Base-by-base conservation (phyloP, 2,329 filamentous ascomycete genomes). In the Trichocomaceae sp. region DNA sequence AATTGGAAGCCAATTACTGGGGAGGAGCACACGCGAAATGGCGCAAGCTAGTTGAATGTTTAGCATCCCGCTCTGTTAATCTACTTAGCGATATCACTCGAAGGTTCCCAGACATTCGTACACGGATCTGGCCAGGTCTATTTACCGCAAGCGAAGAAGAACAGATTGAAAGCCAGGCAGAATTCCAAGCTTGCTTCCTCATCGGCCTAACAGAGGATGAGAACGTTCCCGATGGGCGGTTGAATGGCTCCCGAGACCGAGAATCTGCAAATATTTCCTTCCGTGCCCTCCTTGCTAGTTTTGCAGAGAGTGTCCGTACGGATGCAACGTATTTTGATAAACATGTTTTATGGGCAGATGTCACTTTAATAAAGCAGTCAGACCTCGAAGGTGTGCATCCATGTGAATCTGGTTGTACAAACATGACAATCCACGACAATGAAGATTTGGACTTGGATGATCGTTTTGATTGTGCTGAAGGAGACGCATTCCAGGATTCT, bases 1-100 rank as follows among this genome's bases (percentile, higher is more conserved):
- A 79, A 61, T 77, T 87, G 50, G 79, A 84, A 55, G 75, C 82
- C 1, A 81, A 84, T 47, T 87, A 84, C 66, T 87, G 84, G 84
- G 83, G 83, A 1, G 69, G 77, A 6, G 82, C 81, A 2, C 68
- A 76, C 1, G 69, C 75, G 1, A 81, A 78, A 52, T 80, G 82
- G 1, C 79, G 77, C 19, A 71, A 74, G 12, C 77, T 85, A 47
- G 70, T 86, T 0, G 81, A 81, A 10, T 86, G 83, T 83, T 66
- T 87, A 2, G 83, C 86, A 61, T 84, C 81, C 7, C 76, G 80
- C 53, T 83, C 79, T 53, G 74, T 82, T 1, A 70, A 75, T 56
- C 69, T 87, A 33, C 74, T 86, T 19, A 78, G 82, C 57, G 80
- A 85, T 57, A 69, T 87, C 17, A 72, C 80, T 56, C 77, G 77